Base-by-base conservation (phyloP, 1,284 basidiomycete species). In the Trametes pubescens region DNA sequence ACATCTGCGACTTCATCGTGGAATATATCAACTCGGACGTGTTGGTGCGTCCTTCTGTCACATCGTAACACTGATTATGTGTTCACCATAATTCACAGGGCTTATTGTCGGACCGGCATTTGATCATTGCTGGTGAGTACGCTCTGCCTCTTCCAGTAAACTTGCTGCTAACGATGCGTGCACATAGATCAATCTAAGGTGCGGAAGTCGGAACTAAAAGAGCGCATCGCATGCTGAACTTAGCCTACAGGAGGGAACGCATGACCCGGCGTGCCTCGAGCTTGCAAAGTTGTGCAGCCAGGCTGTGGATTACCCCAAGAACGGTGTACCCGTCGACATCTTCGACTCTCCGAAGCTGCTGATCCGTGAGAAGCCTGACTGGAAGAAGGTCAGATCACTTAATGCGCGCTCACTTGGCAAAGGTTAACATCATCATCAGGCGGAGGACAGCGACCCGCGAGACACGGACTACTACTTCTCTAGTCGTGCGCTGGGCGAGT, bases 11-110 rank as follows among this genome's bases (percentile, higher is more conserved):
- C 66, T 95, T 95, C 73, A 82, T 95, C 34, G 86, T 95, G 22
- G 88, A 94, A 69, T 95, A 92, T 64, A 92, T 94, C 71, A 85
- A 91, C 65, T 92, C 91, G 0, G 92, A 94, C 71, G 83, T 92
- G 38, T 75, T 91, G 78, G 90, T 91, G 32, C 5, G 40, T 32
- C 21, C 3, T 35, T 35, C 11, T 14, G n/a, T 22, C 16, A 37
- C 53, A n/a, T 22, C 5, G 48, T 32, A 22, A 60, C 34, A 21
- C 13, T 8, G 1, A 14, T 22, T 3, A 10, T 35, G 40, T 37
- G 21, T 51, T 37, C 61, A 16, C 52, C 29, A 3, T 22, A 34
- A 21, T 59, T 24, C 14, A 1, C 63, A 91, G 91, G 91, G 90
- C 29, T 75, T 92, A 34, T 74, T 89, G 48, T 86, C 88, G n/a